Conservation (phyloP, 2,329 filamentous ascomycete species). For the Pestalotiopsis sp. region DNA sequence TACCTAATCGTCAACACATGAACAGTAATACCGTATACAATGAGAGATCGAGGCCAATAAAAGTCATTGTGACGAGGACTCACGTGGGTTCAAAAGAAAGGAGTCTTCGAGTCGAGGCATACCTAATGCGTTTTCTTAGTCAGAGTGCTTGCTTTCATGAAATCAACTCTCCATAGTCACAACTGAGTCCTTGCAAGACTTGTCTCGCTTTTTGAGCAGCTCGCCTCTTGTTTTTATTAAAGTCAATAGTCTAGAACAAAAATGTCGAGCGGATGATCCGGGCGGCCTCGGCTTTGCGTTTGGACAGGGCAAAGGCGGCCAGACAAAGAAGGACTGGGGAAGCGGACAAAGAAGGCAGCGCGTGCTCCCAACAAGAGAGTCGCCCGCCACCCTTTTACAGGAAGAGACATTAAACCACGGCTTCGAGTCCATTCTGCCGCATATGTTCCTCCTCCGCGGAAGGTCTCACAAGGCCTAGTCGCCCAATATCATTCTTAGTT, state of each 20-base stretch:
- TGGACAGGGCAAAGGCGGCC: not conserved
- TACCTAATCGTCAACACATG: not conserved
- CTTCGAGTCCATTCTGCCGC: constrained; percentile 8
- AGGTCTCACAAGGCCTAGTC: not conserved
- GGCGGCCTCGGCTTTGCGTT: not conserved
- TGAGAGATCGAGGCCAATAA: not conserved
- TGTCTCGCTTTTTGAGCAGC: not conserved
- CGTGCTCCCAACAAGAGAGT: not conserved
- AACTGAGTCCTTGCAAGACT: not conserved
- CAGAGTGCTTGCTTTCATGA: constrained; percentile 5
- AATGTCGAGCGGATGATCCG: not conserved
- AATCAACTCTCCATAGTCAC: not conserved
- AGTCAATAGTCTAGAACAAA: constrained; percentile 8
- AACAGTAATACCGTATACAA: not conserved
- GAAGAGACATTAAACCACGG: not conserved
- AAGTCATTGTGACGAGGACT: constrained; percentile 14
- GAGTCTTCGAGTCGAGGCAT: not conserved
- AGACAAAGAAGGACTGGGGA: not conserved
- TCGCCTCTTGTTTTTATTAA: not conserved
- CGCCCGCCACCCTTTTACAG: not conserved
- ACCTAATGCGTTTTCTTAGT: constrained; percentile 10
- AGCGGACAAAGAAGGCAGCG: not conserved
- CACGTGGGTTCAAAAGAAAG: constrained; percentile 10
- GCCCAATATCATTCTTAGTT: constrained; percentile 4
- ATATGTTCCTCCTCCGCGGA: not conserved